These are phyloP conservation scores for Harrya chromipes DNA, from an alignment of 768 basidiomycete genomes.

Conservation along the genomic window DNA sequence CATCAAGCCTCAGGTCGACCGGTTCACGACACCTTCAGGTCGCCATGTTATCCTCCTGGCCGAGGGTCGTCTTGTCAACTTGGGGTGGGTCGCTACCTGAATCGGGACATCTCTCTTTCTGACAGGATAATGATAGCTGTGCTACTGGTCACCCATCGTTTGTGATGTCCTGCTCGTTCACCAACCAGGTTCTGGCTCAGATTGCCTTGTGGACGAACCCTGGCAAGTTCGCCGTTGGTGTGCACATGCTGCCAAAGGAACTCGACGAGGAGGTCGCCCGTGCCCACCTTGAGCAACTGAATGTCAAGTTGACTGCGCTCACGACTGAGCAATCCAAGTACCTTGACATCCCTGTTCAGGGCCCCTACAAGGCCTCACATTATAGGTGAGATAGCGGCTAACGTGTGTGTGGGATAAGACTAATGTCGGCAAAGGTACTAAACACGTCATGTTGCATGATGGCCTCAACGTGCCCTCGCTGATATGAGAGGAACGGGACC, in stretches of 20 bases:
- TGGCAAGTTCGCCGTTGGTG: slow-evolving; percentile 91
- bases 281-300: slow-evolving; percentile 87
- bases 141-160: slow-evolving; percentile 99
- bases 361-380: slow-evolving; percentile 74
- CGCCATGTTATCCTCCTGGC: slow-evolving; percentile 97
- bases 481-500: slow-evolving; percentile 54
- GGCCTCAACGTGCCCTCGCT: slow-evolving; percentile 82
- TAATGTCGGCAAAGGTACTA: slow-evolving; percentile 28
- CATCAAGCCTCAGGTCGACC: slow-evolving; percentile 99
- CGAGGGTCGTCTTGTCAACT: slow-evolving; percentile 98
- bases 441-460: slow-evolving; percentile 32
- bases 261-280: slow-evolving; percentile 99
- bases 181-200: slow-evolving; percentile 97
- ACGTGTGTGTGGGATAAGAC: neutral
- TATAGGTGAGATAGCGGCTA: slow-evolving; percentile 46
- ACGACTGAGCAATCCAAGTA: slow-evolving; percentile 76
- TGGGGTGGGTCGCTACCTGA: slow-evolving; percentile 57
- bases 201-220: slow-evolving; percentile 96
- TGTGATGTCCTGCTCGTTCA: slow-evolving; percentile 99
- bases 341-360: slow-evolving; percentile 84
- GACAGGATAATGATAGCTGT: slow-evolving; percentile 48
- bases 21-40: slow-evolving; percentile 88
- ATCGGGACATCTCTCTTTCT: neutral
- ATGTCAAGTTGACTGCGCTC: slow-evolving; percentile 88
- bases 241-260: slow-evolving; percentile 98